phyloP scores from a whole-genome alignment of 2,329 filamentous ascomycete genomes.

The Penicillium palitans region DNA sequence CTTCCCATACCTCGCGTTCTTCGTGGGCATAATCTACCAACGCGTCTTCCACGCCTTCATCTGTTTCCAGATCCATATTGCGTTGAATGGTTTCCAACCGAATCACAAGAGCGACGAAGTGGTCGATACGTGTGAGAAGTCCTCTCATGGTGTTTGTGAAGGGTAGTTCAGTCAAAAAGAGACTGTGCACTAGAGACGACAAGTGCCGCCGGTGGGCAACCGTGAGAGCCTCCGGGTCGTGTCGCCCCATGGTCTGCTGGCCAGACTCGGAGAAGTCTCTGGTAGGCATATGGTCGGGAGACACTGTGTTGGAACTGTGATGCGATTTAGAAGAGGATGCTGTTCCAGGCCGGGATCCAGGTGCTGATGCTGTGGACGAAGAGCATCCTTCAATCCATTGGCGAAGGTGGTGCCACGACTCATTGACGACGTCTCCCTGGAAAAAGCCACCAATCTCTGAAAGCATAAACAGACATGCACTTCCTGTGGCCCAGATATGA shows the following conservation, averaged over 20 bases:
- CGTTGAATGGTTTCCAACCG: constrained; percentile 76
- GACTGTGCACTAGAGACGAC: constrained; percentile 55
- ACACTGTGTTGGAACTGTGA: constrained; percentile 7
- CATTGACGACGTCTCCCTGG: constrained; percentile 82
- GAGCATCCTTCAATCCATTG: constrained; percentile 64
- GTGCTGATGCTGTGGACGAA: constrained; percentile 24
- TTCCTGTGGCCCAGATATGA: constrained; percentile 85
- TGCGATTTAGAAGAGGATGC: constrained; percentile 32
- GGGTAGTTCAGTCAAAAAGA: constrained; percentile 45
- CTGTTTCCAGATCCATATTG: constrained; percentile 75
- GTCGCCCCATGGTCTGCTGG: constrained; percentile 42
- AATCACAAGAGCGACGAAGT: constrained; percentile 72
- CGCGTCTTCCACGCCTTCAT: constrained; percentile 77
- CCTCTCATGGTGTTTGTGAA: constrained; percentile 44
- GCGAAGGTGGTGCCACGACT: constrained; percentile 77
- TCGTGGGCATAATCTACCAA: constrained; percentile 71
- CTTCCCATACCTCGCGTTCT: constrained; percentile 65
- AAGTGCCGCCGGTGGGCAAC: constrained; percentile 78
- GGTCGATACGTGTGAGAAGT: constrained; percentile 64
- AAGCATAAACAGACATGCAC: constrained; percentile 83
- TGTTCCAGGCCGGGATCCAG: constrained; percentile 42
- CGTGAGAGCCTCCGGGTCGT: constrained; percentile 83
- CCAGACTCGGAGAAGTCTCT: constrained; percentile 17
- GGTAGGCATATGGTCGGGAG: constrained; percentile 4
- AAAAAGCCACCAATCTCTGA: constrained; percentile 86